phyloP scores from a whole-genome alignment of 2,329 filamentous ascomycete genomes.

The Tothia fuscella region DNA sequence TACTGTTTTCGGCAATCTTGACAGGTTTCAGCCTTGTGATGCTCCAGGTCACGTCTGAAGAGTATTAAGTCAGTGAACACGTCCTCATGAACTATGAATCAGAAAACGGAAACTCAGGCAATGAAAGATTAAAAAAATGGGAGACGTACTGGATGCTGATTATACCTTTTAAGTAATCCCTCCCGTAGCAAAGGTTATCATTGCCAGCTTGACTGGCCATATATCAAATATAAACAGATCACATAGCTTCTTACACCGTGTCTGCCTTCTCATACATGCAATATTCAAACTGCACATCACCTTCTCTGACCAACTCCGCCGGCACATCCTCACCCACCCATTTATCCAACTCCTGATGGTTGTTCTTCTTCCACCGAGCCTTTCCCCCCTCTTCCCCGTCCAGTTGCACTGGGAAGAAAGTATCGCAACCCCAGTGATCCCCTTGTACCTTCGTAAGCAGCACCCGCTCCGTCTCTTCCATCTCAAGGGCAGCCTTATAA shows the following conservation, averaged over 20 bases:
- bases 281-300: slow-evolving; percentile 55
- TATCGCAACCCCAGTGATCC: slow-evolving; percentile 69
- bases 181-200: too few relatives aligned
- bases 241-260: background rate
- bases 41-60: too few relatives aligned
- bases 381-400: slow-evolving; percentile 24
- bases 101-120: too few relatives aligned
- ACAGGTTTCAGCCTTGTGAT: too few relatives aligned
- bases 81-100: too few relatives aligned
- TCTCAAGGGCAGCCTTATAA: slow-evolving; percentile 57
- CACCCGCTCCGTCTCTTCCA: slow-evolving; percentile 31
- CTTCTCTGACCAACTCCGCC: slow-evolving; percentile 48
- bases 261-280: slow-evolving; percentile 53
- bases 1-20: too few relatives aligned
- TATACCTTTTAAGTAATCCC: too few relatives aligned
- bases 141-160: too few relatives aligned
- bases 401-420: slow-evolving; percentile 55
- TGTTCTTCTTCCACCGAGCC: slow-evolving; percentile 41
- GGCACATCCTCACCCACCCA: slow-evolving; percentile 57
- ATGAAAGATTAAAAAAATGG: too few relatives aligned
- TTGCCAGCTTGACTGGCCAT: too few relatives aligned
- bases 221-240: too few relatives aligned
- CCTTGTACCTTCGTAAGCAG: slow-evolving; percentile 56
- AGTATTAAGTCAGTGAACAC: too few relatives aligned
- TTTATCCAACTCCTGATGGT: slow-evolving; percentile 41